These are phyloP conservation scores for Populus hybrid DNA, from an alignment of 441 rosid genomes.

Conservation along the genomic window DNA sequence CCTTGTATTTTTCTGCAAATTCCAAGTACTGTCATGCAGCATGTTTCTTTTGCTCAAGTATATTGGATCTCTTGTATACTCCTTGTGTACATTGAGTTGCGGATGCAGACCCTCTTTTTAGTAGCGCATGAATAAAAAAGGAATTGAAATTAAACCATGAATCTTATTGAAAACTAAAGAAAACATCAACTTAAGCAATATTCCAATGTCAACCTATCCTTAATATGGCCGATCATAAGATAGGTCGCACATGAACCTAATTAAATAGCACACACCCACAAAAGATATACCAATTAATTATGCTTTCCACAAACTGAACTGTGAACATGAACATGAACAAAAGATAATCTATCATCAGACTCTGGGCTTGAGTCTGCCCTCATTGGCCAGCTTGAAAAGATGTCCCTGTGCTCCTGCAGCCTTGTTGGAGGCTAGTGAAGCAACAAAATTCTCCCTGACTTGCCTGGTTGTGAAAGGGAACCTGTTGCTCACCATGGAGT, in stretches of 20 bases:
- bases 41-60: too few species aligned
- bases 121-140: neutral
- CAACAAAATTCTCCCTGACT: conserved; percentile 29
- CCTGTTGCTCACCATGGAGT: conserved; percentile 28
- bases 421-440: conserved; percentile 21
- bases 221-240: neutral
- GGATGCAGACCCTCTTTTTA: neutral
- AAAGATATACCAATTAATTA: neutral
- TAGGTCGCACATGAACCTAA: neutral
- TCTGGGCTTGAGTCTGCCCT: conserved; percentile 25
- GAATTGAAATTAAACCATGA: neutral
- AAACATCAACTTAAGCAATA: neutral
- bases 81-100: too few species aligned
- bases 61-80: too few species aligned
- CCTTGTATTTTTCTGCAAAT: too few species aligned
- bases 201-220: neutral
- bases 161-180: neutral
- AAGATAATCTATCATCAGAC: conserved; percentile 1
- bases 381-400: conserved; percentile 32
- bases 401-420: conserved; percentile 32
- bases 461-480: conserved; percentile 30
- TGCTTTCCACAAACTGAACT: neutral
- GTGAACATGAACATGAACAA: neutral
- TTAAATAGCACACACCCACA: neutral
- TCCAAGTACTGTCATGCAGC: too few species aligned